A percentile compares a stretch with the other conserved stretches of the same genome.
phyloP scores from a whole-genome alignment of 2,329 filamentous ascomycete species.

The Sporothrix pallida region DNA sequence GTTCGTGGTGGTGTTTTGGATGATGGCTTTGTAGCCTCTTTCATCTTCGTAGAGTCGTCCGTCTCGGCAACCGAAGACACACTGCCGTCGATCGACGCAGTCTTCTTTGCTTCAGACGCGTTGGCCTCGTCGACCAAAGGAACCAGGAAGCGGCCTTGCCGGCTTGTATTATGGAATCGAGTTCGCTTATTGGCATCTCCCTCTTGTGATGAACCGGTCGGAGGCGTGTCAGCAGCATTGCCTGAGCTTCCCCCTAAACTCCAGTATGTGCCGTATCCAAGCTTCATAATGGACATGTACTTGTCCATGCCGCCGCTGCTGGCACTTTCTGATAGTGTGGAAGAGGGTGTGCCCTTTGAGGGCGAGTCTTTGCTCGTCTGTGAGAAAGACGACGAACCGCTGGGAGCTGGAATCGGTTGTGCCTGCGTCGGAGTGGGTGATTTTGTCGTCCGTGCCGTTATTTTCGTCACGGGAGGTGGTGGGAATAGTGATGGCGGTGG shows the following conservation, averaged over 20 bases:
- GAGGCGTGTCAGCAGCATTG: constrained; percentile 32
- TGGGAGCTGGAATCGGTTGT: background rate
- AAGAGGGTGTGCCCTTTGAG: constrained; percentile 27
- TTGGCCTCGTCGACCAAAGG: constrained; percentile 71
- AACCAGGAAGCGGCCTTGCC: constrained; percentile 64
- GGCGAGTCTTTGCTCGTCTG: constrained; percentile 24
- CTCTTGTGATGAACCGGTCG: background rate
- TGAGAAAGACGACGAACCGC: background rate
- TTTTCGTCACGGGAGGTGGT: constrained; percentile 39
- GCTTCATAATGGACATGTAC: constrained; percentile 68
- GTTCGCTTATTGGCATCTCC: background rate
- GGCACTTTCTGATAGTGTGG: constrained; percentile 26
- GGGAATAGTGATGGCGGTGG: constrained; percentile 35
- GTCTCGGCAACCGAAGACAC: background rate
- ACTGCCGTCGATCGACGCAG: background rate
- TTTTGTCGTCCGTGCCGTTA: constrained; percentile 36
- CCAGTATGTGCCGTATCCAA: constrained; percentile 73
- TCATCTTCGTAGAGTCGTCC: background rate
- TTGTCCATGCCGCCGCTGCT: constrained; percentile 54
- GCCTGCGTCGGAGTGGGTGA: background rate
- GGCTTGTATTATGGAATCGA: constrained; percentile 23
- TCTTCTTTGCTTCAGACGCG: constrained; percentile 41
- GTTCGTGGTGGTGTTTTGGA: constrained; percentile 62
- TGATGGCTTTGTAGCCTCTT: background rate
- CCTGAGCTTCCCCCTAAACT: constrained; percentile 48